phyloP scores from a whole-genome alignment of 306 rosid species.

The Castanea crenata region DNA sequence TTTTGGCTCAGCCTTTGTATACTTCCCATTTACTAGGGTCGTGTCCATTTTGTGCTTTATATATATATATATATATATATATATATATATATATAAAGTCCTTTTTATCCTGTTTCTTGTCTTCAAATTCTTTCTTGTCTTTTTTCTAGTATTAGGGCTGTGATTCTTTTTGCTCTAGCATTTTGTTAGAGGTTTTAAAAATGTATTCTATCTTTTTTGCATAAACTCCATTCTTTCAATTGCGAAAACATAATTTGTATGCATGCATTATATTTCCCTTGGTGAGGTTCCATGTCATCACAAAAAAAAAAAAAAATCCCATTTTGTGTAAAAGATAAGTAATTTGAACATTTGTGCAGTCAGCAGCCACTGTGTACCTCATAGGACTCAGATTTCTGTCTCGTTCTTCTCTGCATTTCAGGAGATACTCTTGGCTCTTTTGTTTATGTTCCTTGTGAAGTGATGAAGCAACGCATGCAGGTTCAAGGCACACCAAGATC shows the following conservation, averaged over 20 bases:
- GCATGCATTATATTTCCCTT: background rate
- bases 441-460: constrained; percentile 96
- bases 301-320: too few relatives aligned
- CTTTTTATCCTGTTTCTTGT: background rate
- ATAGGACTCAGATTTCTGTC: constrained; percentile 18
- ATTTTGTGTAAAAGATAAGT: background rate
- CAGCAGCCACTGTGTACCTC: constrained; percentile 19
- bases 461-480: constrained; percentile 93
- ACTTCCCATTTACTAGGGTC: too few relatives aligned
- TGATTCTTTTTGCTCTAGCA: background rate
- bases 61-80: too few relatives aligned
- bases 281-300: too few relatives aligned
- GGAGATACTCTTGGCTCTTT: constrained; percentile 93
- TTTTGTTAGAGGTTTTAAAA: background rate
- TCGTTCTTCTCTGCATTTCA: constrained; percentile 39
- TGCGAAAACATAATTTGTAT: background rate
- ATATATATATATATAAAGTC: too few relatives aligned
- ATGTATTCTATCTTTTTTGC: background rate
- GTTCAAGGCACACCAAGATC: constrained; percentile 78
- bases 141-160: background rate
- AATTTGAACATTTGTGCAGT: constrained; percentile 1
- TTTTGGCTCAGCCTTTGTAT: too few relatives aligned
- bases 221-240: background rate
- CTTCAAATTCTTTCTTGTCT: background rate
- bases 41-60: too few relatives aligned